Percentiles rank a stretch among this genome's conserved stretches.
phyloP scores from a whole-genome alignment of 768 basidiomycete genomes.

The Gloeophyllum trabeum region DNA sequence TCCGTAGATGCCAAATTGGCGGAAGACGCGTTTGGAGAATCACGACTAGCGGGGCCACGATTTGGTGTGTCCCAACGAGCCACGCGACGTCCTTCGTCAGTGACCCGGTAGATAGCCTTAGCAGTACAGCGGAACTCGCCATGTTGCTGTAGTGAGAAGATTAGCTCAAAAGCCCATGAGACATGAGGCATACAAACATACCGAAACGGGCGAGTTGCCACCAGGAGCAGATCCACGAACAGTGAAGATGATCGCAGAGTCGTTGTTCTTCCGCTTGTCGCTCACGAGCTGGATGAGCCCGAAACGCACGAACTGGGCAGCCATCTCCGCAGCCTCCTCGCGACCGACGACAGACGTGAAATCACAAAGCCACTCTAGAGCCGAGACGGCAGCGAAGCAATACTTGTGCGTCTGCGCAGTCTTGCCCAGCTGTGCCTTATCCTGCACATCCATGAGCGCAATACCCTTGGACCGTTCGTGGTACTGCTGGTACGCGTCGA shows the following conservation, averaged over 20 bases:
- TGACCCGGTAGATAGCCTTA: slow-evolving; percentile 90
- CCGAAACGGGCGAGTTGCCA: slow-evolving; percentile 64
- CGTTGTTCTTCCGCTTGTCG: slow-evolving; percentile 85
- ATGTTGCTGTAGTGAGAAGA: slow-evolving; percentile 47
- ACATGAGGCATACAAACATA: slow-evolving; percentile 24
- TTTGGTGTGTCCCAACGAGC: slow-evolving; percentile 70
- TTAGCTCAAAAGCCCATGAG: slow-evolving; percentile 6
- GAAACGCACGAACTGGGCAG: slow-evolving; percentile 94
- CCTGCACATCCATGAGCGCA: slow-evolving; percentile 57
- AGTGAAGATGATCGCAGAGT: slow-evolving; percentile 88
- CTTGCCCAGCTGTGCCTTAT: slow-evolving; percentile 49
- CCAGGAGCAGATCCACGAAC: slow-evolving; percentile 73
- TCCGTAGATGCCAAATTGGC: slow-evolving; percentile 42
- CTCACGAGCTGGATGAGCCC: slow-evolving; percentile 82
- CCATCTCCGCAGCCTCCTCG: slow-evolving; percentile 96
- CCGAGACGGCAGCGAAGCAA: slow-evolving; percentile 80
- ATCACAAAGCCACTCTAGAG: slow-evolving; percentile 95
- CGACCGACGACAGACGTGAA: slow-evolving; percentile 92
- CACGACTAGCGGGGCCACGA: slow-evolving; percentile 18
- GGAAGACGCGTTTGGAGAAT: slow-evolving; percentile 58
- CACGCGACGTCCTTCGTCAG: slow-evolving; percentile 78
- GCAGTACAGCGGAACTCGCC: slow-evolving; percentile 96
- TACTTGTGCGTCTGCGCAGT: slow-evolving; percentile 39
- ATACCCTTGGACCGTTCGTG: slow-evolving; percentile 72
- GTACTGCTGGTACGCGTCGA: slow-evolving; percentile 62